A percentile compares a stretch with the other conserved stretches of the same genome.
Conservation (phyloP, 805 yeast species). For the Tetrapisispora taiwanensis region DNA sequence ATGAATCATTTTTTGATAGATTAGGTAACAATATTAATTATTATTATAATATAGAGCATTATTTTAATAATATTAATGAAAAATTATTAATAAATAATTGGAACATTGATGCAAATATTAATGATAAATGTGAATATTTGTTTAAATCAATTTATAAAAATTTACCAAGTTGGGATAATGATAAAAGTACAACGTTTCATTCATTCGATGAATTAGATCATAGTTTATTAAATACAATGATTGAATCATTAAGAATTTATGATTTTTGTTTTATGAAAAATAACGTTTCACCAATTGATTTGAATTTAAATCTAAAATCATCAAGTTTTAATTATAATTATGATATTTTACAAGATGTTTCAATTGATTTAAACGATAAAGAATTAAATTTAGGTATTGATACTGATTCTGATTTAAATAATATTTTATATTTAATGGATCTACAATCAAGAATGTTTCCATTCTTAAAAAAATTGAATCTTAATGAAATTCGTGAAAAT, state of each 20-base stretch:
- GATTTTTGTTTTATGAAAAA: constrained; percentile 20
- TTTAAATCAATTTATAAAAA: constrained; percentile 12
- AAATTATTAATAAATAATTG: neutral
- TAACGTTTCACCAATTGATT: neutral
- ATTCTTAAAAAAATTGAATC: constrained; percentile 8
- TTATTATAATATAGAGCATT: neutral
- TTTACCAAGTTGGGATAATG: constrained; percentile 18
- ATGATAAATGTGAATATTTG: constrained; percentile 15
- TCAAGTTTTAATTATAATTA: constrained; percentile 1
- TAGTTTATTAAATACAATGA: constrained; percentile 11
- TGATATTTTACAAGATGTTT: neutral
- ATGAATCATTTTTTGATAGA: neutral
- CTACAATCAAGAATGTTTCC: constrained; percentile 22
- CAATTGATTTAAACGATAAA: neutral
- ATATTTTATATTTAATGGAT: constrained; percentile 6
- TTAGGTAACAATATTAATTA: neutral
- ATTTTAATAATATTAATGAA: neutral
- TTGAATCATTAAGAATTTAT: constrained; percentile 23
- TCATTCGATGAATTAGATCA: constrained; percentile 14
- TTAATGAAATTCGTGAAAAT: constrained; percentile 2
- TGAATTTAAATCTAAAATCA: constrained; percentile 7
- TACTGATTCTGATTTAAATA: neutral
- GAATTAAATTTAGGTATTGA: neutral
- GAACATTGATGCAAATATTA: neutral
- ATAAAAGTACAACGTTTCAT: constrained; percentile 8